These are phyloP conservation scores for Blastobotrys apis DNA, from an alignment of 1,139 yeast genomes.

Conservation along the genomic window DNA sequence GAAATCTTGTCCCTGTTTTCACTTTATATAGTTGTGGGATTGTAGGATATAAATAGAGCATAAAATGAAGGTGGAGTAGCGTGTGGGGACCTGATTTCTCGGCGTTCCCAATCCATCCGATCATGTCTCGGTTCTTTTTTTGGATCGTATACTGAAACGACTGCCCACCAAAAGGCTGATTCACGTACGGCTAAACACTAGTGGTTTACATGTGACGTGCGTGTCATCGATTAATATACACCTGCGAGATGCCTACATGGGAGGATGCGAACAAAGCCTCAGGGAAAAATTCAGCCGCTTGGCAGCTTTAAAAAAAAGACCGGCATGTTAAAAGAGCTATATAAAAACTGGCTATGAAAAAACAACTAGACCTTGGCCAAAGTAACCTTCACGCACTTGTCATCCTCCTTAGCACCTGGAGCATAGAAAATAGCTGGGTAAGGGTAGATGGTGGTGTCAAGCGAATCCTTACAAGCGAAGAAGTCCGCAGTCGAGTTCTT, in stretches of 20 bases:
- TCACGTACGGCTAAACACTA: too few relatives aligned
- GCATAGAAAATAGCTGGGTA: conserved; percentile 4
- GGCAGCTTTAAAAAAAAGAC: not conserved
- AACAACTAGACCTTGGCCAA: not conserved
- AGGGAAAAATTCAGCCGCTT: too few relatives aligned
- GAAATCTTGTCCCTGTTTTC: not conserved
- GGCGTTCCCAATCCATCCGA: not conserved
- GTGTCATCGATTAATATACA: too few relatives aligned
- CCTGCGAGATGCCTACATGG: too few relatives aligned
- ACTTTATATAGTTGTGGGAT: not conserved
- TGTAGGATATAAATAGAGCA: not conserved
- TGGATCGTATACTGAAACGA: not conserved
- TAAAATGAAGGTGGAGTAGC: too few relatives aligned
- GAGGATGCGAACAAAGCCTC: too few relatives aligned
- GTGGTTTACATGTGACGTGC: too few relatives aligned
- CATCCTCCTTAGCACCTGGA: not conserved
- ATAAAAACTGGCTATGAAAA: not conserved
- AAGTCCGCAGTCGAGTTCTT: conserved; percentile 8
- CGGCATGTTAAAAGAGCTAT: not conserved
- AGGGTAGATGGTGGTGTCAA: conserved; percentile 8
- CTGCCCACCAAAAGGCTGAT: too few relatives aligned
- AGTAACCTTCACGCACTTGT: not conserved
- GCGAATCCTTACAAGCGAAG: conserved; percentile 7
- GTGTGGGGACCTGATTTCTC: too few relatives aligned
- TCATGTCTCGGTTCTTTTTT: not conserved